phyloP scores from a whole-genome alignment of 352 stramenopile genomes.

The Pythium volutum region DNA sequence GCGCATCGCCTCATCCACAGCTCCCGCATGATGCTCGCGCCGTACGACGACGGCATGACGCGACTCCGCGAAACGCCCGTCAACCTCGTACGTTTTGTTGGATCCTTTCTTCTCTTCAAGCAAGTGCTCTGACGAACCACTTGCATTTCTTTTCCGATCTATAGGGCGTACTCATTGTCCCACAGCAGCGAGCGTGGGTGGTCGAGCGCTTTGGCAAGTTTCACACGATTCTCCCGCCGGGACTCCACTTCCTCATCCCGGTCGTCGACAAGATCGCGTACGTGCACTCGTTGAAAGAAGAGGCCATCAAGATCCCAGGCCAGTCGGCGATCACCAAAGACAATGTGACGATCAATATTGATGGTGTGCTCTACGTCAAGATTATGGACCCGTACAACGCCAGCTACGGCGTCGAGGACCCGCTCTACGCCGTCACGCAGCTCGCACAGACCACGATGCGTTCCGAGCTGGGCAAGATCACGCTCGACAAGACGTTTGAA shows the following conservation, averaged over 20 bases:
- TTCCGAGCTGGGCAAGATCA: conserved; percentile 91
- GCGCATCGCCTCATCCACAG: conserved; percentile 23
- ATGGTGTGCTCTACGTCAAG: conserved; percentile 91
- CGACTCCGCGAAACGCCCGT: conserved; percentile 25
- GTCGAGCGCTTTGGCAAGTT: conserved; percentile 92
- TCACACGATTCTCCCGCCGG: conserved; percentile 79
- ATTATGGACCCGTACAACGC: conserved; percentile 88
- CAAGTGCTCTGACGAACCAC: neutral
- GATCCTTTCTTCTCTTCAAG: neutral
- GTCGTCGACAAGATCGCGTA: conserved; percentile 90
- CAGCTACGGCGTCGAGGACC: conserved; percentile 87
- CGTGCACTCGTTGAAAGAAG: conserved; percentile 91
- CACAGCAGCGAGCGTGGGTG: conserved; percentile 88
- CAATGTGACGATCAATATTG: conserved; percentile 91
- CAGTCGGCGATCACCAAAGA: conserved; percentile 90
- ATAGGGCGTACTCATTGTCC: conserved; percentile 82
- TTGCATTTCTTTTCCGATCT: neutral
- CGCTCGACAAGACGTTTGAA: conserved; percentile 92
- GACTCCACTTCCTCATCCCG: conserved; percentile 89
- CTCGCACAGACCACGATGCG: conserved; percentile 92
- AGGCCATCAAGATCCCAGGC: conserved; percentile 88
- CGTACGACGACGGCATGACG: conserved; percentile 24
- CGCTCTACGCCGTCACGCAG: conserved; percentile 88
- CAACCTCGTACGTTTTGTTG: conserved; percentile 23
- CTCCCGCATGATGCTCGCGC: conserved; percentile 17